Evolutionary conservation across 2,329 filamentous ascomycete species (phyloP).

Genomic region (Alternaria arbusti): DNA sequence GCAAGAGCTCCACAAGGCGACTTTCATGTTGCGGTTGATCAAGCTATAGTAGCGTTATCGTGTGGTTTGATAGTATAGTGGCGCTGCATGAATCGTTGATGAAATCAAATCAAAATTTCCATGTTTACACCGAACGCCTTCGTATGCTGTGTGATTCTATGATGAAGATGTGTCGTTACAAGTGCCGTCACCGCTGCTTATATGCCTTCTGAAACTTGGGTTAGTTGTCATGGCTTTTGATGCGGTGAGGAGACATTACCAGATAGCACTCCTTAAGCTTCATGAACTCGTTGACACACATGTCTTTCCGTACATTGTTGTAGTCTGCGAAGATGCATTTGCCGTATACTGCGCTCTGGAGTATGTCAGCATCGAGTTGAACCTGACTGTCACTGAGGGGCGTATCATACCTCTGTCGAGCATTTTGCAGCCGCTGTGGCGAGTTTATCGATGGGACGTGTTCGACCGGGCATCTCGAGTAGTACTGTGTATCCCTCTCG

Average conservation of each 20-base stretch:
- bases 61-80: neutral
- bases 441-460: constrained; percentile 72
- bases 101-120: constrained; percentile 13
- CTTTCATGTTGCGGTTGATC: constrained; percentile 76
- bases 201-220: constrained; percentile 29
- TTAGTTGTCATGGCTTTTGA: neutral
- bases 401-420: constrained; percentile 63
- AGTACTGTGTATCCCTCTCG: neutral
- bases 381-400: constrained; percentile 2
- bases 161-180: neutral
- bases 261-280: constrained; percentile 85
- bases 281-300: constrained; percentile 86
- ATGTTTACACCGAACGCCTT: neutral
- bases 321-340: constrained; percentile 92
- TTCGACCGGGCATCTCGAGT: constrained; percentile 47
- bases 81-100: constrained; percentile 17
- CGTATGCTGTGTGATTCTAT: neutral
- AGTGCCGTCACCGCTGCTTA: constrained; percentile 34
- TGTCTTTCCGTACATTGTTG: constrained; percentile 87
- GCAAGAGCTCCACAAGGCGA: constrained; percentile 84
- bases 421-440: constrained; percentile 70
- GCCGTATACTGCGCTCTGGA: constrained; percentile 81
- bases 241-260: constrained; percentile 59
- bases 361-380: neutral
- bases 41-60: constrained; percentile 61